Base-by-base conservation (phyloP, 2,329 filamentous ascomycete species). In the Rhynchosporium agropyri region DNA sequence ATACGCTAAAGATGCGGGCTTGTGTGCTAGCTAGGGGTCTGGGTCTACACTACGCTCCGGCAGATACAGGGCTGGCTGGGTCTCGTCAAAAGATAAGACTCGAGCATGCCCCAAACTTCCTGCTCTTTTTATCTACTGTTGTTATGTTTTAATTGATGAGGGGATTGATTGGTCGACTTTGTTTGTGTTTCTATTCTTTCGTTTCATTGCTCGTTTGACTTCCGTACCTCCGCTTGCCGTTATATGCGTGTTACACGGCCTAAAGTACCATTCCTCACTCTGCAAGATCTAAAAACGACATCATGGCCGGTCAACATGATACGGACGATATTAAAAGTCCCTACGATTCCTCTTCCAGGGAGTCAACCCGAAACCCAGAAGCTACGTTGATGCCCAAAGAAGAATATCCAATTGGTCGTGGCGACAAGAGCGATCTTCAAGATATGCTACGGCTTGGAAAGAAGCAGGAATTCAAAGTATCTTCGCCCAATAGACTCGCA, bases 401-500 rank as follows among this genome's bases (percentile, higher is more conserved):
- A 7, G 40, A 28, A 42, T 42, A 50, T 15, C 33, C 45, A 40
- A 3, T 42, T 31, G 40, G 38, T 26, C 60, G 64, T 61, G 69
- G 73, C 43, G 71, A 72, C 49, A 74, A 68, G 4, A 60, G 38
- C 29, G 75, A 77, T 65, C 67, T 72, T 33, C 67, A 69, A 28
- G 75, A 77, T 63, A 77, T 77, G 74, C 61, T 64, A 46, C 71
- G 72, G 33, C 58, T 74, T 50, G 73, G 73, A 40, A 71, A 72
- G 62, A 70, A 71, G 28, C 72, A 73, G 54, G 68, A 72, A 55
- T 68, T 73, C 48, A 71, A 72, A 61, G 70, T 71, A 50, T 33
- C 58, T 20, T 26, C 9, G 45, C 20, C 28, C 33, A 48, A 15
- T 7, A 15, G 15, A 13, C 26, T 28, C 26, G 4, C 3, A 4